Evolutionary conservation across 2,329 filamentous ascomycete genomes (phyloP).

Genomic region (Claviceps humidiphila): DNA sequence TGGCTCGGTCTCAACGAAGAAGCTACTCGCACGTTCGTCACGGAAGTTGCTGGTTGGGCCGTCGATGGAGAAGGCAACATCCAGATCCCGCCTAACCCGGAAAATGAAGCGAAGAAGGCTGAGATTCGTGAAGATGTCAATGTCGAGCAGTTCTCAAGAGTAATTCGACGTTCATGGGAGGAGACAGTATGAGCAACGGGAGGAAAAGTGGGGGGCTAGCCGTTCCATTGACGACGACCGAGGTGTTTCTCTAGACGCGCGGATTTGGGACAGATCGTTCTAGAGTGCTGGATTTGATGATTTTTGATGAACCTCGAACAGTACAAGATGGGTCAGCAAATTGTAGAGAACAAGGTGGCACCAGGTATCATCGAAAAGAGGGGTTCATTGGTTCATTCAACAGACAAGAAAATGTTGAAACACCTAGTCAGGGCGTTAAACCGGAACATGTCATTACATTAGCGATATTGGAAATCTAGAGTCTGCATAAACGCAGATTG

Average conservation of each 20-base stretch:
- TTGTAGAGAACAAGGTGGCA: background rate
- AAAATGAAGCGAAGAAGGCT: constrained; percentile 93
- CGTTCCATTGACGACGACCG: background rate
- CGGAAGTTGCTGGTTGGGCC: constrained; percentile 77
- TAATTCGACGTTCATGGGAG: constrained; percentile 78
- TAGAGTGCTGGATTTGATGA: background rate
- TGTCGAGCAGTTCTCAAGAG: constrained; percentile 70
- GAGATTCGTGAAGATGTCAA: constrained; percentile 93
- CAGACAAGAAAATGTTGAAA: constrained; percentile 14
- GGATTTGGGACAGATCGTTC: background rate
- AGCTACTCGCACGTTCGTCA: constrained; percentile 62
- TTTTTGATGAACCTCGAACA: background rate
- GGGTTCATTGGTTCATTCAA: constrained; percentile 20
- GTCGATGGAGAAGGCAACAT: constrained; percentile 55
- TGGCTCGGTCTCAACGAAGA: constrained; percentile 64
- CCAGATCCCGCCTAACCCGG: constrained; percentile 78
- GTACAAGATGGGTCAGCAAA: background rate
- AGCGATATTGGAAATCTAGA: constrained; percentile 20
- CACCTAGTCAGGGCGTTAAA: constrained; percentile 21
- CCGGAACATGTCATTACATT: constrained; percentile 22
- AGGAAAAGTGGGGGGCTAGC: too few species aligned
- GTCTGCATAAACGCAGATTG: constrained; percentile 15
- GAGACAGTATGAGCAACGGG: constrained; percentile 30
- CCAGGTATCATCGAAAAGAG: constrained; percentile 5
- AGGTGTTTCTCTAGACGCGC: background rate